Percentiles rank a stretch among this genome's conserved stretches.
phyloP scores from a whole-genome alignment of 257 asterid genomes.

The Cruciata laevipes region DNA sequence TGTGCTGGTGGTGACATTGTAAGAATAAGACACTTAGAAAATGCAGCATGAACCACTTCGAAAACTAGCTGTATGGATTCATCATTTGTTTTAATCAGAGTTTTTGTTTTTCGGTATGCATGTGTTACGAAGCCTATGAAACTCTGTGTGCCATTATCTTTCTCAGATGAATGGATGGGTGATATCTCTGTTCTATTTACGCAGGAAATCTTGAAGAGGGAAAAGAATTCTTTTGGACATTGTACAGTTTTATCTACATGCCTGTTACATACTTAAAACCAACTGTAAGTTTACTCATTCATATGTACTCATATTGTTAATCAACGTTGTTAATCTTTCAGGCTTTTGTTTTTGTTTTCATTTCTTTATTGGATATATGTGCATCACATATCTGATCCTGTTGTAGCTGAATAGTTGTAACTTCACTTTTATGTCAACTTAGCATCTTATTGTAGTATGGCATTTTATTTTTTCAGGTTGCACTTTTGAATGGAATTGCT shows the following conservation, averaged over 20 bases:
- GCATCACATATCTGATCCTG: background rate
- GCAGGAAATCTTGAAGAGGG: constrained; percentile 72
- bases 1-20: constrained; percentile 96
- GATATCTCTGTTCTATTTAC: constrained; percentile 19
- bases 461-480: constrained; percentile 54
- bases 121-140: background rate
- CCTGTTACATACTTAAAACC: constrained; percentile 91
- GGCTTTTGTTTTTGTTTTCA: background rate
- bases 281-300: constrained; percentile 54
- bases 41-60: background rate
- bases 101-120: background rate
- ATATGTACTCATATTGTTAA: background rate
- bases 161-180: constrained; percentile 14
- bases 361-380: background rate
- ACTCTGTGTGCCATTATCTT: constrained; percentile 2
- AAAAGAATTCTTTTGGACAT: constrained; percentile 62
- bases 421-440: background rate
- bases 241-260: constrained; percentile 53
- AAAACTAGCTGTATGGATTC: background rate
- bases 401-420: background rate
- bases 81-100: background rate
- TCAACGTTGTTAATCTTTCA: background rate
- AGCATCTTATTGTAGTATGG: background rate
- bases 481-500: constrained; percentile 83
- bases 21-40: background rate